phyloP scores from a whole-genome alignment of 2,329 filamentous ascomycete genomes.

The Fusarium chlamydosporum region DNA sequence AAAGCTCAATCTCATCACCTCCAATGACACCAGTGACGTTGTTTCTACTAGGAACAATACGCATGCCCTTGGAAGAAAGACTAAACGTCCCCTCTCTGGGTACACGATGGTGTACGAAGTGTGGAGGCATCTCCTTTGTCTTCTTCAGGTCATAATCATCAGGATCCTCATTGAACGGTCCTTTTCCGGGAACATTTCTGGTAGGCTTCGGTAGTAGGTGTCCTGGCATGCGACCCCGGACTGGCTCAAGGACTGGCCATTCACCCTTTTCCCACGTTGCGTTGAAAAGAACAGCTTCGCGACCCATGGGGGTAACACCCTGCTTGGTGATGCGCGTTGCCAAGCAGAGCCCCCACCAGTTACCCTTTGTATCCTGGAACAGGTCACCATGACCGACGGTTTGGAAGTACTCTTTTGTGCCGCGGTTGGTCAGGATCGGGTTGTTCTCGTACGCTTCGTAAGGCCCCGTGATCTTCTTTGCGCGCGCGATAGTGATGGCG shows the following conservation, averaged over 20 bases:
- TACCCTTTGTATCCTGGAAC: constrained; percentile 54
- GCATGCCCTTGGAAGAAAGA: constrained; percentile 12
- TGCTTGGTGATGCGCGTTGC: constrained; percentile 43
- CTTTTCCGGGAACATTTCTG: constrained; percentile 7
- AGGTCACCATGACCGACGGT: constrained; percentile 54
- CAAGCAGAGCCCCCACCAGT: constrained; percentile 64
- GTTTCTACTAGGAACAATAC: constrained; percentile 20
- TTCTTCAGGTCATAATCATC: constrained; percentile 21
- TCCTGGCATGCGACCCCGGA: constrained; percentile 53
- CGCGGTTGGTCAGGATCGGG: constrained; percentile 56
- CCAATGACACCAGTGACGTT: constrained; percentile 16
- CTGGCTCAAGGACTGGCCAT: constrained; percentile 61
- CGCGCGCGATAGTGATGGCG: constrained; percentile 56
- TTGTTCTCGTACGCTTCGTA: constrained; percentile 56
- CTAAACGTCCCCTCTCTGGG: constrained; percentile 9
- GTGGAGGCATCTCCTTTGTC: constrained; percentile 1
- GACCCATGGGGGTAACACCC: constrained; percentile 60
- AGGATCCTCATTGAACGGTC: constrained; percentile 26
- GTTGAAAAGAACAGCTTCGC: constrained; percentile 62
- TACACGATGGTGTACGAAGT: constrained; percentile 32
- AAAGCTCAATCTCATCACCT: constrained; percentile 20
- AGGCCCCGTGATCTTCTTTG: constrained; percentile 54
- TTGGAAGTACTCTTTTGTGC: constrained; percentile 52
- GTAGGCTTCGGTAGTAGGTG: constrained; percentile 21
- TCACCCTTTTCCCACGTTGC: constrained; percentile 64